Base-by-base conservation (phyloP, 306 rosid genomes). In the Vigna angularis region DNA sequence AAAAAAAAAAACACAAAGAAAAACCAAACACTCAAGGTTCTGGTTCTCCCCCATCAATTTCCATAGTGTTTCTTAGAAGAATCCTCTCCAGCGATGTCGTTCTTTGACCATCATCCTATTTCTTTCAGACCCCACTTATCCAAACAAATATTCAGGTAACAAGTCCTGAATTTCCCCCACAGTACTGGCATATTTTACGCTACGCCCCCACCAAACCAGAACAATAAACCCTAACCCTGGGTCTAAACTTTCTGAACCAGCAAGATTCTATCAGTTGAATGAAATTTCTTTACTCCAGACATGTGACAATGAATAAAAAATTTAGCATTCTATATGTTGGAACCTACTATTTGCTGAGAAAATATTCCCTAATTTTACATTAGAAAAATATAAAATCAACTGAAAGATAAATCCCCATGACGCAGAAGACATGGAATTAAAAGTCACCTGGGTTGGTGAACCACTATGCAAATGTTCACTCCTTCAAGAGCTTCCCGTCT, bases 401-500 rank as follows among this genome's bases (percentile, higher is more conserved):
- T 20, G 64, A 50, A 74, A 70, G 9, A 40, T 28, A 12, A 67
- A 24, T 40, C 61, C 45, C 42, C 30, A 74, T 34, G 61, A 30
- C 6, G 49, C 34, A 47, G 34, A 48, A 48, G 53, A 48, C 38
- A n/a, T 22, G 76, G 56, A 74, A 66, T 49, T 67, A 42, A 73
- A 68, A 59, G 64, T 61, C 87, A 92, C 97, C 97, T 92, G 71
- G 97, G 97, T 85, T 92, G 97, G 86, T 92, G 97, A 89, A 92
- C 96, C 85, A 92, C 97, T 93, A 87, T 83, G 85, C 91, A 92
- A 77, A 92, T 80, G 66, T 91, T 92, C 70, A 92, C 97, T 61
- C 97, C 97, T 84, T 88, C 93, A 75, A 92, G 96, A 84, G 96
- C 97, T 86, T 92, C 96, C 38, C 89, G 93, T 82, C 84, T 85